Conservation (phyloP, 2,329 filamentous ascomycete genomes). For the Fonsecaea erecta region DNA sequence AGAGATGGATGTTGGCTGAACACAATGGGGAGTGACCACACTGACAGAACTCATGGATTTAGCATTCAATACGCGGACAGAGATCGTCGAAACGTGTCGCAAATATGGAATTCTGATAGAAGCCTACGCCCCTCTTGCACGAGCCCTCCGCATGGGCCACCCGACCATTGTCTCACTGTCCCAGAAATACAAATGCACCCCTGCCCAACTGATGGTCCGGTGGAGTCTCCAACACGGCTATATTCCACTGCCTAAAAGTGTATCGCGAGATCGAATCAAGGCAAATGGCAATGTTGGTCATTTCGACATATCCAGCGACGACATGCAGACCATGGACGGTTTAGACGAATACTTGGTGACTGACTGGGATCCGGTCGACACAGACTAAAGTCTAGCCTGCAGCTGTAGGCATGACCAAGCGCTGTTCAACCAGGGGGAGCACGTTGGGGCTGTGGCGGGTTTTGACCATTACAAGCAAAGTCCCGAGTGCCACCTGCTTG, state of each 20-base stretch:
- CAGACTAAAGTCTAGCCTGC: conserved; percentile 24
- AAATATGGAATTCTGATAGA: conserved; percentile 71
- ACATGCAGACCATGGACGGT: conserved; percentile 59
- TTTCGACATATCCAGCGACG: conserved; percentile 34
- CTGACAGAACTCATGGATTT: background rate
- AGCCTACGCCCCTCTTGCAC: conserved; percentile 78
- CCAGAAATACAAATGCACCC: conserved; percentile 70
- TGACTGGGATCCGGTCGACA: conserved; percentile 55
- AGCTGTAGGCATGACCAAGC: conserved; percentile 12
- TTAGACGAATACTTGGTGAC: conserved; percentile 76
- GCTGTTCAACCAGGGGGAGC: background rate
- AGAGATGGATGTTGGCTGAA: background rate
- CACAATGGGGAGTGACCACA: conserved; percentile 50
- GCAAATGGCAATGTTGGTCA: conserved; percentile 67
- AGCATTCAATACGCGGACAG: conserved; percentile 73
- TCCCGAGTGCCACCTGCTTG: background rate
- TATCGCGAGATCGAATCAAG: conserved; percentile 63
- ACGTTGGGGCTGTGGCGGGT: background rate
- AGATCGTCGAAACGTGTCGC: conserved; percentile 69
- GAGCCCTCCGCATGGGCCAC: conserved; percentile 72
- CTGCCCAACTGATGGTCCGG: conserved; percentile 74
- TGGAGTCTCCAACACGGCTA: conserved; percentile 79
- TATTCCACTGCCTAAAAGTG: conserved; percentile 75
- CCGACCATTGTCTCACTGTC: conserved; percentile 65
- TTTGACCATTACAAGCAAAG: background rate